phyloP scores from a whole-genome alignment of 2,329 filamentous ascomycete genomes.

The Pseudogymnoascus sp. region DNA sequence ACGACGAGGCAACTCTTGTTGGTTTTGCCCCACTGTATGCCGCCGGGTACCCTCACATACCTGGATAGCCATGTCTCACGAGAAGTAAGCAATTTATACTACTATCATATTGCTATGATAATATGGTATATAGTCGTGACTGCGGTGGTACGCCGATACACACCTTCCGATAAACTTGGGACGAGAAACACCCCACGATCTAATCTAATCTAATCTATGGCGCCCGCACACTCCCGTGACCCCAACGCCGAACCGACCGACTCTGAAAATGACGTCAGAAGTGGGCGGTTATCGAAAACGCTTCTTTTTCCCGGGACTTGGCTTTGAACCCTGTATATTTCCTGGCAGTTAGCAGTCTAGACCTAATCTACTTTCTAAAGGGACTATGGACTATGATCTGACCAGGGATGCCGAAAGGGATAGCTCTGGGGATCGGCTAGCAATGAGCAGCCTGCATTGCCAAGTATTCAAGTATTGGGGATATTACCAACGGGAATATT shows the following conservation, averaged over 20 bases:
- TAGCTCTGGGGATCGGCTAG: neutral
- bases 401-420: neutral
- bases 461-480: neutral
- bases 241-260: neutral
- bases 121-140: neutral
- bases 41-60: neutral
- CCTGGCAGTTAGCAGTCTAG: neutral
- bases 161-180: slow-evolving; percentile 5
- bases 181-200: neutral
- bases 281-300: neutral
- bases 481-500: neutral
- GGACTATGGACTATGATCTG: neutral
- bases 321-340: neutral
- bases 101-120: neutral
- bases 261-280: neutral
- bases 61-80: slow-evolving; percentile 1
- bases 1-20: neutral
- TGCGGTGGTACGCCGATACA: slow-evolving; percentile 1
- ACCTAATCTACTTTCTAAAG: neutral
- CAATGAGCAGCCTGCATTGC: neutral
- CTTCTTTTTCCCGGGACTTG: neutral
- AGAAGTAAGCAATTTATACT: neutral
- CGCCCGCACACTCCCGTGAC: neutral
- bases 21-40: neutral
- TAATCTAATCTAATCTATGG: neutral